Evolutionary conservation across 2,329 filamentous ascomycete genomes (phyloP).

Genomic region (Colletotrichum lupini): DNA sequence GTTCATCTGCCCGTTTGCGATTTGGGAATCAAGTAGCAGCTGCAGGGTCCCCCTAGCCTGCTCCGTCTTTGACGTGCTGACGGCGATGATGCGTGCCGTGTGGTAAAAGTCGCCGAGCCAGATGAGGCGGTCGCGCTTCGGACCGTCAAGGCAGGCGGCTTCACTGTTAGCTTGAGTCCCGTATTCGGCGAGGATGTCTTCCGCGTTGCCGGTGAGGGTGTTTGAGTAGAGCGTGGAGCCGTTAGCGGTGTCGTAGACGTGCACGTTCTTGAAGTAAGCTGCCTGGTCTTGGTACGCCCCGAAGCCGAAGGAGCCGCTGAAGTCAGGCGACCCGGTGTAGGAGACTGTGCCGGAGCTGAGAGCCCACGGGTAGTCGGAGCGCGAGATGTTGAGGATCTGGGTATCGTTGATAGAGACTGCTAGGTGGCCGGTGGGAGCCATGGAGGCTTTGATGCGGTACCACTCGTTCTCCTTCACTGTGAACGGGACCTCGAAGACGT

Average conservation of each 20-base stretch:
- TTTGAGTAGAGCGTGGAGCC: slow-evolving; percentile 47
- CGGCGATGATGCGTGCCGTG: slow-evolving; percentile 48
- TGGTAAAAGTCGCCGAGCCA: slow-evolving; percentile 69
- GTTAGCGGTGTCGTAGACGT: slow-evolving; percentile 37
- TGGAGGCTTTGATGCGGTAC: slow-evolving; percentile 50
- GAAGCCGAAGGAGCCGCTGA: slow-evolving; percentile 50
- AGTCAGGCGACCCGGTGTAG: slow-evolving; percentile 4
- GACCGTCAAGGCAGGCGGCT: slow-evolving; percentile 57
- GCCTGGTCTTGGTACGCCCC: slow-evolving; percentile 53
- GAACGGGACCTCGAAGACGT: slow-evolving; percentile 41
- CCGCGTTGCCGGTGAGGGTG: slow-evolving; percentile 41
- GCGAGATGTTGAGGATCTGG: slow-evolving; percentile 35
- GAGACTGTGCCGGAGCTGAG: neutral
- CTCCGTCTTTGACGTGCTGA: slow-evolving; percentile 49
- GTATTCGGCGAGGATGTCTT: slow-evolving; percentile 48
- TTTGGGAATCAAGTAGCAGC: slow-evolving; percentile 39
- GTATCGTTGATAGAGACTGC: slow-evolving; percentile 43
- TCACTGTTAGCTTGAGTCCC: slow-evolving; percentile 45
- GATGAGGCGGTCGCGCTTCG: slow-evolving; percentile 68
- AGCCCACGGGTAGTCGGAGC: slow-evolving; percentile 27
- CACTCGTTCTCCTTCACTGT: slow-evolving; percentile 47
- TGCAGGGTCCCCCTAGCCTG: slow-evolving; percentile 47
- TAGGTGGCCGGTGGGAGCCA: slow-evolving; percentile 41
- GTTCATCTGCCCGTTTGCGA: slow-evolving; percentile 30
- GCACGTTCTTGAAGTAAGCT: slow-evolving; percentile 49